Conservation (phyloP, 179 eudicot genomes). For the Dionaea muscipula region DNA sequence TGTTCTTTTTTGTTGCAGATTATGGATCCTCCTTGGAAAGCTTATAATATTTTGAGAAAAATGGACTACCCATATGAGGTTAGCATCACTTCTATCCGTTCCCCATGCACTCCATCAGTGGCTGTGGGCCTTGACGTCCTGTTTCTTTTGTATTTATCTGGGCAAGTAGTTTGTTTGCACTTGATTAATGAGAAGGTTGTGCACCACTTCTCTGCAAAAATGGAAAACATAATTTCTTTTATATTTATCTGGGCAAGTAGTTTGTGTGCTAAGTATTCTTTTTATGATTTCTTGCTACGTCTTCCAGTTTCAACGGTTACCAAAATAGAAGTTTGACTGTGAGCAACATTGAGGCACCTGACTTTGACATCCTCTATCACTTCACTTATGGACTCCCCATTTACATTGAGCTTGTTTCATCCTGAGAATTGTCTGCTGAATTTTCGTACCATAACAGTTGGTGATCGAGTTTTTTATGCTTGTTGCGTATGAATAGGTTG, state of each 20-base stretch:
- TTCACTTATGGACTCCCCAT: neutral
- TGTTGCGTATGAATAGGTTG: too few relatives aligned
- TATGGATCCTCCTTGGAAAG: slow-evolving; percentile 96
- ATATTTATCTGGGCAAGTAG: neutral
- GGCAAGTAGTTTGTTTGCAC: neutral
- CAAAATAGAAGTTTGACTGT: too few relatives aligned
- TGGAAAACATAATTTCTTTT: neutral
- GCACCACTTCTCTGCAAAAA: too few relatives aligned
- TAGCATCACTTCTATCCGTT: neutral
- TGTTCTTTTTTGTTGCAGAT: slow-evolving; percentile 36
- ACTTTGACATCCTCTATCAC: neutral
- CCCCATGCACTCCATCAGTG: neutral
- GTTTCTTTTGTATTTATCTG: neutral
- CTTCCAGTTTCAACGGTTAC: too few relatives aligned
- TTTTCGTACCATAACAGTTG: too few relatives aligned
- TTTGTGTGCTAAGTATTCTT: too few relatives aligned
- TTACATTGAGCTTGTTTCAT: too few relatives aligned
- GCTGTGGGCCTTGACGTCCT: neutral
- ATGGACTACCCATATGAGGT: slow-evolving; percentile 95
- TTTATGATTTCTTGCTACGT: too few relatives aligned
- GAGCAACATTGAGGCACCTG: too few relatives aligned
- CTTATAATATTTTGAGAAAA: slow-evolving; percentile 52
- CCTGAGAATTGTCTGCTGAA: too few relatives aligned
- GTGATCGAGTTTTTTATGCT: too few relatives aligned
- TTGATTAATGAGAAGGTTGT: neutral